Conservation (phyloP, 2,329 filamentous ascomycete genomes). For the Exophiala bonariae region DNA sequence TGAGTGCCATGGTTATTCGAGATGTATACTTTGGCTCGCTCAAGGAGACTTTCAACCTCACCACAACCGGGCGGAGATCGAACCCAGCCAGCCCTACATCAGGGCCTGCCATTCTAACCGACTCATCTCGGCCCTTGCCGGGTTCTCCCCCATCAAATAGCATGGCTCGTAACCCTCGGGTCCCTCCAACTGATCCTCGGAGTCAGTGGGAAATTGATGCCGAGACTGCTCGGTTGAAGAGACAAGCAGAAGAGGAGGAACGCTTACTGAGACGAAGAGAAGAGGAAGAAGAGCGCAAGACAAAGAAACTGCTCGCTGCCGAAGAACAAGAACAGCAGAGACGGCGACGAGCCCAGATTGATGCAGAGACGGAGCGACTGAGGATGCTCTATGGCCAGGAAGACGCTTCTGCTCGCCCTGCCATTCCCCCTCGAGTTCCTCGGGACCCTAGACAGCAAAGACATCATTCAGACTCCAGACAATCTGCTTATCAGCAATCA, state of each 20-base stretch:
- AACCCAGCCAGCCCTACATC: constrained; percentile 29
- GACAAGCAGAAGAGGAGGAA: constrained; percentile 43
- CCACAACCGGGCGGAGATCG: constrained; percentile 27
- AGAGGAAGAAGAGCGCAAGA: constrained; percentile 52
- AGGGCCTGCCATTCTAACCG: constrained; percentile 8
- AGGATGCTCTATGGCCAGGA: constrained; percentile 54
- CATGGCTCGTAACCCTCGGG: constrained; percentile 25
- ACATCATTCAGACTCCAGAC: constrained; percentile 21
- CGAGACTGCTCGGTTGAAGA: constrained; percentile 48
- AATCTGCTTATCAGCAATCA: constrained; percentile 17
- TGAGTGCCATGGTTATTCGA: constrained; percentile 61
- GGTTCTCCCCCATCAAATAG: constrained; percentile 14
- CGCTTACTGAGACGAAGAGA: constrained; percentile 47
- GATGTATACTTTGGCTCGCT: constrained; percentile 65
- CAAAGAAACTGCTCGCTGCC: constrained; percentile 52
- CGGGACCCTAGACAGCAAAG: constrained; percentile 11
- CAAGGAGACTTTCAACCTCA: constrained; percentile 76
- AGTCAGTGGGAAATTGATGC: constrained; percentile 54
- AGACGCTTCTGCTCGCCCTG: constrained; percentile 18
- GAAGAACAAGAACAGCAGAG: constrained; percentile 54
- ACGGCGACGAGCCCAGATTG: constrained; percentile 57
- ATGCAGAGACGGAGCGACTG: constrained; percentile 77
- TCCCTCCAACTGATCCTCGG: constrained; percentile 50
- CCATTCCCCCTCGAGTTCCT: constrained; percentile 18
- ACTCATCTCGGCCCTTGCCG: constrained; percentile 6